Evolutionary conservation across 2,329 filamentous ascomycete genomes (phyloP), one percentile per base, ranked within the genome.

Genomic region (Xylaria multiplex): DNA sequence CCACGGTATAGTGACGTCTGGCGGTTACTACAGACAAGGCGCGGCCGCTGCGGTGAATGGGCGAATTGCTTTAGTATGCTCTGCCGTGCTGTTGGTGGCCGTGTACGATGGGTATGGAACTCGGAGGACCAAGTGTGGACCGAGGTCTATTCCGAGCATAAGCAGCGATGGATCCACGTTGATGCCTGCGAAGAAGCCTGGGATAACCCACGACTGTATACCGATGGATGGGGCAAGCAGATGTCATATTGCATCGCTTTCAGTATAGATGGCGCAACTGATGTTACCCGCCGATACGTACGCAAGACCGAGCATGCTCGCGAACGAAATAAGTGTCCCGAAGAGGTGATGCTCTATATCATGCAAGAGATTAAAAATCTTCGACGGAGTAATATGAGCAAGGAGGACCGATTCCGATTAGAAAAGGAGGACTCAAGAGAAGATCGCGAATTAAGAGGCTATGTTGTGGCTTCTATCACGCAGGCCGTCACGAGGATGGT

Each of bases 41-140:
- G 91, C 72, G 96, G 96, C 42, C 90, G 96, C 72, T 91, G 91
- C 67, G 96, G 96, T 68, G 96, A 99, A 82, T 98, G 96, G 93
- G 93, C 93, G 71, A 98, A 97, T 81, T 97, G 94, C 84, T 99
- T 99, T 82, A 95, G 91, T 81, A 98, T 98, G 96, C 86, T 99
- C 59, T 98, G 95, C 83, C 89, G 95, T 66, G 96, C 96, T 4
- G 89, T 98, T 14, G 95, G 95, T 56, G 92, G 91, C 66, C 88
- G 95, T 67, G 93, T 97, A 27, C 89, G 96, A 75, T 99, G 96
- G 96, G 91, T 99, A 11, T 99, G 96, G 96, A 98, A 98, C 73
- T 91, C 91, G 35, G 96, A 98, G 79, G 96, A 98, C 78, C 93
- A 97, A 76, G 93, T 97, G 30, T 99, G 96, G 96, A 97, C 94